phyloP scores from a whole-genome alignment of 306 rosid species.

The Hippophae rhamnoides region DNA sequence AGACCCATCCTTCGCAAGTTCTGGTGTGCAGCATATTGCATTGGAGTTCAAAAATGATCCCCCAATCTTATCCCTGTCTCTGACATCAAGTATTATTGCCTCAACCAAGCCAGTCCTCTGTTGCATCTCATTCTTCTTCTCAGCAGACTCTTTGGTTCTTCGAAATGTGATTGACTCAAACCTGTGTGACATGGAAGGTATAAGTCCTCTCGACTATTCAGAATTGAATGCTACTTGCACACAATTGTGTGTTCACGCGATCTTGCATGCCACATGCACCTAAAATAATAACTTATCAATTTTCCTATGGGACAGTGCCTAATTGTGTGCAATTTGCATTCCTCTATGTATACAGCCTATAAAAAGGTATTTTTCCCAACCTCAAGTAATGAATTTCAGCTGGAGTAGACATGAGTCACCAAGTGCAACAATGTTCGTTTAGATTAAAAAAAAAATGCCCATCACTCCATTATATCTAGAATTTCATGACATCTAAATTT shows the following conservation, averaged over 20 bases:
- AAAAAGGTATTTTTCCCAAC: constrained; percentile 2
- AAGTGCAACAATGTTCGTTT: not conserved
- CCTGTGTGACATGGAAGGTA: constrained; percentile 29
- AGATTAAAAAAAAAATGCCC: not conserved
- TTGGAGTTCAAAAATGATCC: constrained; percentile 55
- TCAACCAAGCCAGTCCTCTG: constrained; percentile 62
- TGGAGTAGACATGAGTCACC: constrained; percentile 2
- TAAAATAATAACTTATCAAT: no score
- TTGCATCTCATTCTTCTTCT: constrained; percentile 52
- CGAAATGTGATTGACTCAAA: constrained; percentile 56
- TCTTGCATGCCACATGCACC: no score
- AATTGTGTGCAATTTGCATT: not conserved
- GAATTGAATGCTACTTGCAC: no score
- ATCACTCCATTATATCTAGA: no score
- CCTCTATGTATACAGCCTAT: constrained; percentile 1
- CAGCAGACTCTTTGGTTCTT: constrained; percentile 50
- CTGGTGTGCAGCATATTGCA: constrained; percentile 63
- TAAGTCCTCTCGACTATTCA: constrained; percentile 9
- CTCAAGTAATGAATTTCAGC: constrained; percentile 3
- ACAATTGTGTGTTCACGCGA: no score
- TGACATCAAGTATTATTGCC: constrained; percentile 51
- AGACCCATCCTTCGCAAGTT: constrained; percentile 54
- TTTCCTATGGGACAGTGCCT: no score
- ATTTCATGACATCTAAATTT: constrained; percentile 1
- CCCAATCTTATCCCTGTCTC: constrained; percentile 53